phyloP scores from a whole-genome alignment of 768 basidiomycete genomes.

The Guyanaporus albipodus region DNA sequence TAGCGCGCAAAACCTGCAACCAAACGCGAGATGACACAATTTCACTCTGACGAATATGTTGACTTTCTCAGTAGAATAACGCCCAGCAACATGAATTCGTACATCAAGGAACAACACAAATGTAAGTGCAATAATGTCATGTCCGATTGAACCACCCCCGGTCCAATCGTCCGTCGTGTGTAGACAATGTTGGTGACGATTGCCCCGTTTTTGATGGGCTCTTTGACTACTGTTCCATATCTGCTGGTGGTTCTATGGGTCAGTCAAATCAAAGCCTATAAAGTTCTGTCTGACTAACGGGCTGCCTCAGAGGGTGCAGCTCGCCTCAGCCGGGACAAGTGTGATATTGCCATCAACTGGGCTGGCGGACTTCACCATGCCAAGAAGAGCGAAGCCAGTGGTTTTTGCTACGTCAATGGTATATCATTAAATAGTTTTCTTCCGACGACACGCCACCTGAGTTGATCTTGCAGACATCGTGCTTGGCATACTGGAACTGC shows the following conservation, averaged over 20 bases:
- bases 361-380: slow-evolving; percentile 98
- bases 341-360: slow-evolving; percentile 99
- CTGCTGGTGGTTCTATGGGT: slow-evolving; percentile 99
- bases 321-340: slow-evolving; percentile 90
- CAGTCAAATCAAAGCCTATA: slow-evolving; percentile 23
- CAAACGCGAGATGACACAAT: slow-evolving; percentile 99
- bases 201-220: slow-evolving; percentile 98
- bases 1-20: slow-evolving; percentile 99
- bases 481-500: slow-evolving; percentile 89
- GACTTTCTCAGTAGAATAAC: slow-evolving; percentile 94
- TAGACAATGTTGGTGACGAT: slow-evolving; percentile 98
- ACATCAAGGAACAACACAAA: slow-evolving; percentile 92
- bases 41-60: slow-evolving; percentile 98
- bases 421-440: neutral
- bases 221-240: slow-evolving; percentile 99
- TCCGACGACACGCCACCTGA: neutral
- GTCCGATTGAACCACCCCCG: neutral
- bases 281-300: slow-evolving; percentile 1
- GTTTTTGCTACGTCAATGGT: slow-evolving; percentile 99
- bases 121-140: slow-evolving; percentile 47
- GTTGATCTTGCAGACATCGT: slow-evolving; percentile 74
- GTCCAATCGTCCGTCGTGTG: neutral
- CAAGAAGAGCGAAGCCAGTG: slow-evolving; percentile 98
- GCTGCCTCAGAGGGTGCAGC: slow-evolving; percentile 85
- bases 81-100: slow-evolving; percentile 92